phyloP scores from a whole-genome alignment of 228 moss, liverwort and hornwort genomes.

The Sphagnum magellanicum region DNA sequence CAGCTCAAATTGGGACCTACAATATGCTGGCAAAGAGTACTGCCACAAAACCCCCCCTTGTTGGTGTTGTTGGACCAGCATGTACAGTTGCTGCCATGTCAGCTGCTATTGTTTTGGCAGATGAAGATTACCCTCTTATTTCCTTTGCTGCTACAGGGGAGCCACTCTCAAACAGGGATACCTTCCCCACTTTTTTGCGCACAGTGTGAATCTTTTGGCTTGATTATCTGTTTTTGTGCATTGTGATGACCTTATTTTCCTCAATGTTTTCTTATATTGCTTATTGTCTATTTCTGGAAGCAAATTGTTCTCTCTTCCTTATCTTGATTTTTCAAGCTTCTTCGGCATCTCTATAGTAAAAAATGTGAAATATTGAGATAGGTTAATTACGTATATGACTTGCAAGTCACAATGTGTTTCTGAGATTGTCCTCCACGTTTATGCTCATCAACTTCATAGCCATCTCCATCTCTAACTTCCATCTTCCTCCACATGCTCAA shows the following conservation, averaged over 20 bases:
- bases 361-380: too few species aligned
- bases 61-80: conserved; percentile 54
- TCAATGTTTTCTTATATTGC: not conserved
- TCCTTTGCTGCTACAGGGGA: conserved; percentile 49
- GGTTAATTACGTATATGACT: too few species aligned
- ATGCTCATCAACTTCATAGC: too few species aligned
- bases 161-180: conserved; percentile 29
- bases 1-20: conserved; percentile 34
- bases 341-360: too few species aligned
- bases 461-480: too few species aligned
- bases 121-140: conserved; percentile 28
- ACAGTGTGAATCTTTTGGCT: conserved; percentile 24
- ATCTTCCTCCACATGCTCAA: too few species aligned
- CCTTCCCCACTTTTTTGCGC: conserved; percentile 39
- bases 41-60: conserved; percentile 18
- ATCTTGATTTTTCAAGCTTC: too few species aligned
- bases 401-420: too few species aligned
- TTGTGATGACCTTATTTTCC: not conserved
- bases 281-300: not conserved
- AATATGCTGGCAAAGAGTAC: conserved; percentile 15
- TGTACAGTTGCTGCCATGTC: conserved; percentile 50
- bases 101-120: conserved; percentile 22
- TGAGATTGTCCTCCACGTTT: too few species aligned
- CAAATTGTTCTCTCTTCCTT: not conserved
- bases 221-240: not conserved